Conservation (phyloP, 2,329 filamentous ascomycete genomes). For the Exophiala sp. region DNA sequence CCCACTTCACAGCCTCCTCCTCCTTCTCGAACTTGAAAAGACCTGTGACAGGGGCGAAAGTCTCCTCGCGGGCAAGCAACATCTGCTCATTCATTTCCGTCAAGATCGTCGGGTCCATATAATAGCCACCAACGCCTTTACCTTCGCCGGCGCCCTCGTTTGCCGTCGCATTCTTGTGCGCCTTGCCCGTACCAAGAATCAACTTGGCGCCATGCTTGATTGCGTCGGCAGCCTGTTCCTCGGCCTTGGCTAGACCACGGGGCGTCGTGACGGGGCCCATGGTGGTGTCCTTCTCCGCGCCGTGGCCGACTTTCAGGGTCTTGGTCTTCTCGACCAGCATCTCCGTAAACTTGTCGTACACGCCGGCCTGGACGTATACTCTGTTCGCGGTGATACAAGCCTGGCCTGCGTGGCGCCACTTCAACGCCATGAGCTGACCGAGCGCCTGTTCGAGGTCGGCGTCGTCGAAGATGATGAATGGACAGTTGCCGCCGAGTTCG, state of each 20-base stretch:
- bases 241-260: conserved; percentile 54
- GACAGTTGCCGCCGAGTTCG: conserved; percentile 63
- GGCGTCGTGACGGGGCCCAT: conserved; percentile 61
- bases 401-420: conserved; percentile 44
- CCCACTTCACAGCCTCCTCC: conserved; percentile 55
- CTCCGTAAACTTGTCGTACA: conserved; percentile 53
- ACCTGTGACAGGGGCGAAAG: conserved; percentile 62
- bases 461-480: conserved; percentile 63
- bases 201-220: conserved; percentile 60
- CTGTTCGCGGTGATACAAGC: conserved; percentile 47
- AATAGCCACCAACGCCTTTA: conserved; percentile 54
- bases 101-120: conserved; percentile 67
- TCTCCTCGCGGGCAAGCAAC: conserved; percentile 58
- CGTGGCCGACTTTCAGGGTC: conserved; percentile 58
- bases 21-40: conserved; percentile 65
- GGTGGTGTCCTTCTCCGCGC: conserved; percentile 52
- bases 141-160: conserved; percentile 51
- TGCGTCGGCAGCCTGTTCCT: conserved; percentile 62
- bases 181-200: conserved; percentile 56
- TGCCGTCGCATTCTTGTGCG: conserved; percentile 33
- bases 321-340: conserved; percentile 52
- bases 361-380: conserved; percentile 42
- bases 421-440: conserved; percentile 39
- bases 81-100: conserved; percentile 58
- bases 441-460: conserved; percentile 54